Evolutionary conservation across 768 basidiomycete species (phyloP).

Genomic region (Kwoniella dendrophila): DNA sequence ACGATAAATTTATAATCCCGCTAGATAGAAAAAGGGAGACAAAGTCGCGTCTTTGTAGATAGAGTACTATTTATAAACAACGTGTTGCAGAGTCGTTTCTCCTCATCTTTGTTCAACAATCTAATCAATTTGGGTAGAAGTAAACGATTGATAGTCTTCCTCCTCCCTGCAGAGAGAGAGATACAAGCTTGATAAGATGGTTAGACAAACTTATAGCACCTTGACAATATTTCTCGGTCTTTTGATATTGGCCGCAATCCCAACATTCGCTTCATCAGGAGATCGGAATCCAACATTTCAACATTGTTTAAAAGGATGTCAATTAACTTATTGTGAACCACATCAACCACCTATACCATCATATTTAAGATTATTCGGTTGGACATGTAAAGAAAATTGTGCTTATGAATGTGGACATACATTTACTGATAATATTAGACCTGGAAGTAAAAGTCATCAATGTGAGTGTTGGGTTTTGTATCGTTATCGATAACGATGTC

Average conservation of each 20-base stretch:
- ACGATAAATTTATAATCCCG: too few species aligned
- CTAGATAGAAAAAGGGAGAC: too few species aligned
- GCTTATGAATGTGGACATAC: conserved; percentile 85
- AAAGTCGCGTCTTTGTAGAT: too few species aligned
- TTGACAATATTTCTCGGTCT: conserved; percentile 13
- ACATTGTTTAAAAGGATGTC: conserved; percentile 62
- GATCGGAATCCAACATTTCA: conserved; percentile 65
- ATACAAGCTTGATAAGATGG: too few species aligned
- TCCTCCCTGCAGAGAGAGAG: too few species aligned
- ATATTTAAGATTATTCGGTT: conserved; percentile 70
- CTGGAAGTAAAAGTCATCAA: conserved; percentile 40
- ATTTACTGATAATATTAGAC: conserved; percentile 64
- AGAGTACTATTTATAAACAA: too few species aligned
- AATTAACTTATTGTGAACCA: conserved; percentile 58
- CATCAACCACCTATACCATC: conserved; percentile 59
- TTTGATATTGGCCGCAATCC: conserved; percentile 5
- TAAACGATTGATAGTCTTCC: too few species aligned
- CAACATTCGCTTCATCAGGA: conserved; percentile 63
- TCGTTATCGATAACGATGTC: too few species aligned
- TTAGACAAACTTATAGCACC: too few species aligned
- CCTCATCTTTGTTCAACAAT: too few species aligned
- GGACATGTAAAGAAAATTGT: conserved; percentile 87
- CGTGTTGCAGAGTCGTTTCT: too few species aligned
- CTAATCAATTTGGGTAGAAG: too few species aligned
- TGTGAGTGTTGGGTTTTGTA: conserved; percentile 37